These are phyloP conservation scores for Arthrinium phaeospermum DNA, from an alignment of 2,329 filamentous ascomycete genomes.

Conservation along the genomic window DNA sequence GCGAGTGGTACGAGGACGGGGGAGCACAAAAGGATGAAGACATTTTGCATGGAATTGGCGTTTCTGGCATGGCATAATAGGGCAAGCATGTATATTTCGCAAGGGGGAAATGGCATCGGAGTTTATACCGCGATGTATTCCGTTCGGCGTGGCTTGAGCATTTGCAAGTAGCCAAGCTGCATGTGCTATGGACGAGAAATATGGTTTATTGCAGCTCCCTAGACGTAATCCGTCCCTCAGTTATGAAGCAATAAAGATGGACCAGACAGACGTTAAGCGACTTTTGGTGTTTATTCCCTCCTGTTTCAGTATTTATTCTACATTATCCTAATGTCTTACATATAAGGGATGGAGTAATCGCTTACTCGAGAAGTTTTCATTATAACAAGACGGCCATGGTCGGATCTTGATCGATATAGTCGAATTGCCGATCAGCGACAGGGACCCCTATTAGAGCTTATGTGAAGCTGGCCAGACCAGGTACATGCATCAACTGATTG, in stretches of 20 bases:
- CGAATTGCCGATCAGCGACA: not conserved
- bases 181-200: not conserved
- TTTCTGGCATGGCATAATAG: constrained; percentile 15
- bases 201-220: not conserved
- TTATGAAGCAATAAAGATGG: not conserved
- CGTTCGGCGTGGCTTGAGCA: not conserved
- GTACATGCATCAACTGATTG: not conserved
- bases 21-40: not conserved
- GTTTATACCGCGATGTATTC: constrained; percentile 13
- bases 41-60: constrained; percentile 19
- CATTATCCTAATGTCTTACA: too few species aligned
- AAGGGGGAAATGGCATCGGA: not conserved
- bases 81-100: constrained; percentile 20
- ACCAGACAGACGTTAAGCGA: too few species aligned
- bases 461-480: not conserved
- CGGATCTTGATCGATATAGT: not conserved
- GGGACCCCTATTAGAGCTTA: not conserved
- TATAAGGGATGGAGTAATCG: not conserved
- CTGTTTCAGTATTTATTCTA: too few species aligned
- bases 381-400: too few species aligned
- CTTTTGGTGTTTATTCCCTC: too few species aligned
- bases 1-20: not conserved
- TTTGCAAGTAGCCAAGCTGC: not conserved
- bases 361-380: too few species aligned
- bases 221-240: not conserved